These are phyloP conservation scores for Xylaria grammica DNA, from an alignment of 495 filamentous ascomycete species.

Conservation along the genomic window DNA sequence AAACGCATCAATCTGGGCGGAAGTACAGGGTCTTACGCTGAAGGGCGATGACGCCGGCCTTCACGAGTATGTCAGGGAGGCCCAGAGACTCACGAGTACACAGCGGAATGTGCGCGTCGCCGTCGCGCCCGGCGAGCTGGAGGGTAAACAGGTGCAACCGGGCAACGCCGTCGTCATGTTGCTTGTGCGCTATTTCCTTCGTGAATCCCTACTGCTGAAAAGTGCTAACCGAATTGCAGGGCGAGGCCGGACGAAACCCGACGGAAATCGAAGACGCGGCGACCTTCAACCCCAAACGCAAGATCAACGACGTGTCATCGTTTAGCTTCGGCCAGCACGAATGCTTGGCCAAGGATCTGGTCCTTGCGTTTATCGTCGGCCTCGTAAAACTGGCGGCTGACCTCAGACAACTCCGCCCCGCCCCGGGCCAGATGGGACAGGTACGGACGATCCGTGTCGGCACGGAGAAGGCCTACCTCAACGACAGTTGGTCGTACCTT, in stretches of 20 bases:
- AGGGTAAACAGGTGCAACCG: slow-evolving; percentile 33
- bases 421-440: slow-evolving; percentile 43
- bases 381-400: slow-evolving; percentile 41
- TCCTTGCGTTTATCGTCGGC: slow-evolving; percentile 31
- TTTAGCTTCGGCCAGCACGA: slow-evolving; percentile 42
- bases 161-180: slow-evolving; percentile 37
- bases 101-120: slow-evolving; percentile 38
- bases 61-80: slow-evolving; percentile 38
- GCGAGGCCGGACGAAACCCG: slow-evolving; percentile 35
- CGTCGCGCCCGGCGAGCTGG: slow-evolving; percentile 28
- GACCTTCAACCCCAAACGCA: slow-evolving; percentile 32
- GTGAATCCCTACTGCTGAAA: not conserved
- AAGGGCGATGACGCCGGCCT: slow-evolving; percentile 37
- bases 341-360: slow-evolving; percentile 37
- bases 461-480: slow-evolving; percentile 40
- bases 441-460: slow-evolving; percentile 43
- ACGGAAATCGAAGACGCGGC: slow-evolving; percentile 27
- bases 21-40: slow-evolving; percentile 53
- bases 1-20: slow-evolving; percentile 52
- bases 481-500: slow-evolving; percentile 48
- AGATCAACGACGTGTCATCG: slow-evolving; percentile 21
- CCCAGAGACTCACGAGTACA: slow-evolving; percentile 36
- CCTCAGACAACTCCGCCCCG: slow-evolving; percentile 43
- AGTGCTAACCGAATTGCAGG: slow-evolving; percentile 25
- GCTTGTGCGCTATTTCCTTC: slow-evolving; percentile 32